Conservation (phyloP, 805 yeast species). For the Ogataea methylovora region DNA sequence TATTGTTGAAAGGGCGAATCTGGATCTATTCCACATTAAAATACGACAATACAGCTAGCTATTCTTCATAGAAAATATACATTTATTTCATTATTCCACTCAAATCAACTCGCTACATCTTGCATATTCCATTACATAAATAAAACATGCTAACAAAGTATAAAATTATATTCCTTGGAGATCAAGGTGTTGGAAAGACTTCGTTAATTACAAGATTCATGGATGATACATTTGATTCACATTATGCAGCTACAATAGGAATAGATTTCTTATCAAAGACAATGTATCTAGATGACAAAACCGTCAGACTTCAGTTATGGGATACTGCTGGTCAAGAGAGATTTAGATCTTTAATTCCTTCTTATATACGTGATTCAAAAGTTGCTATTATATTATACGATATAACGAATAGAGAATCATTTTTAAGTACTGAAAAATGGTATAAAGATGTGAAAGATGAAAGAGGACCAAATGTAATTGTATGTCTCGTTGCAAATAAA, state of each 20-base stretch:
- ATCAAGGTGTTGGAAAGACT: slow-evolving; percentile 95
- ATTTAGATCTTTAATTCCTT: slow-evolving; percentile 89
- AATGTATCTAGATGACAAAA: slow-evolving; percentile 92
- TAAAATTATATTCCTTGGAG: slow-evolving; percentile 95
- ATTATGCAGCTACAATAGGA: slow-evolving; percentile 94
- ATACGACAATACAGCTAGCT: too few species aligned
- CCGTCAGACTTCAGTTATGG: slow-evolving; percentile 93
- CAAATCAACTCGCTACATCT: not conserved
- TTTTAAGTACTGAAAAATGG: slow-evolving; percentile 84
- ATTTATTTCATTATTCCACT: not conserved
- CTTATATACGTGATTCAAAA: slow-evolving; percentile 90
- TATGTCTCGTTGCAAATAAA: slow-evolving; percentile 90
- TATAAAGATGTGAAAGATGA: slow-evolving; percentile 90
- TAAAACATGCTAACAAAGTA: slow-evolving; percentile 48
- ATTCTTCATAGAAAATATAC: too few species aligned
- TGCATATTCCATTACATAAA: not conserved
- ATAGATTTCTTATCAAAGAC: slow-evolving; percentile 90
- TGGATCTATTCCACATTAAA: too few species aligned
- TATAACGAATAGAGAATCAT: slow-evolving; percentile 78
- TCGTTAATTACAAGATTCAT: slow-evolving; percentile 94
- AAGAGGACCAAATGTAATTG: slow-evolving; percentile 81
- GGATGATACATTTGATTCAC: slow-evolving; percentile 96
- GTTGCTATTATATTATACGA: slow-evolving; percentile 98
- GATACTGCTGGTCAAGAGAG: slow-evolving; percentile 98
- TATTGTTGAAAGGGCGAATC: too few species aligned